These are phyloP conservation scores for Russula emetica DNA, from an alignment of 768 basidiomycete genomes.

Conservation along the genomic window DNA sequence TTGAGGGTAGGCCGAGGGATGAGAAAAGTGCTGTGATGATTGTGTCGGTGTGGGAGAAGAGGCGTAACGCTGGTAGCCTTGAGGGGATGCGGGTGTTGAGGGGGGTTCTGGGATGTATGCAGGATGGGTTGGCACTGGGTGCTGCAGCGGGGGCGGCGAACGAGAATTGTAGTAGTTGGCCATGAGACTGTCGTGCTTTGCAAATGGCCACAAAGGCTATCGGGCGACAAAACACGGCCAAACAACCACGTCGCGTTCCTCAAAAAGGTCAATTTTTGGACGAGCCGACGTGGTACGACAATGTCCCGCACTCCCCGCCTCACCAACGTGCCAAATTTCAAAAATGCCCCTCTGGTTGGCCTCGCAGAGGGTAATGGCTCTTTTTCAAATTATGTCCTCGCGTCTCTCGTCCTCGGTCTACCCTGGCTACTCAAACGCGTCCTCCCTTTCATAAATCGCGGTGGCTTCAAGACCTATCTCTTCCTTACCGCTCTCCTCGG, in stretches of 20 bases:
- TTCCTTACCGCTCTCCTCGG: conserved; percentile 74
- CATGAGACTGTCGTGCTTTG: not conserved
- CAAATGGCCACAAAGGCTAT: not conserved
- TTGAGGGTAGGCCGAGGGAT: conserved; percentile 41
- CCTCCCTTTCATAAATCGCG: conserved; percentile 75
- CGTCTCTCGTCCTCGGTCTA: conserved; percentile 66
- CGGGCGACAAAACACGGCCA: conserved; percentile 5
- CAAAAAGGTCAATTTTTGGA: not conserved
- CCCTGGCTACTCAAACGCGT: conserved; percentile 83
- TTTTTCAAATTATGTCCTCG: conserved; percentile 80
- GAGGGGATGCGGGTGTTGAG: conserved; percentile 67
- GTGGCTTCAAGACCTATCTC: conserved; percentile 81
- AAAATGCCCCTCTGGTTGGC: conserved; percentile 78
- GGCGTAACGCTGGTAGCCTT: conserved; percentile 69
- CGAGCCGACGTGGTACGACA: not conserved
- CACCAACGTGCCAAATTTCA: conserved; percentile 72
- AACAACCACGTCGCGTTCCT: conserved; percentile 1
- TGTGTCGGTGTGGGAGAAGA: conserved; percentile 49
- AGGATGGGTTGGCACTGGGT: conserved; percentile 85
- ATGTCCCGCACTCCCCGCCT: conserved; percentile 30
- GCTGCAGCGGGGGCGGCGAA: conserved; percentile 78
- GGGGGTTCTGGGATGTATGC: conserved; percentile 82
- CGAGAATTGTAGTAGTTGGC: conserved; percentile 39
- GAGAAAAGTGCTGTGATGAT: conserved; percentile 36
- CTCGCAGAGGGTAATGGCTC: conserved; percentile 82